phyloP scores from a whole-genome alignment of 805 yeast genomes.

The Hyphopichia homilentoma region DNA sequence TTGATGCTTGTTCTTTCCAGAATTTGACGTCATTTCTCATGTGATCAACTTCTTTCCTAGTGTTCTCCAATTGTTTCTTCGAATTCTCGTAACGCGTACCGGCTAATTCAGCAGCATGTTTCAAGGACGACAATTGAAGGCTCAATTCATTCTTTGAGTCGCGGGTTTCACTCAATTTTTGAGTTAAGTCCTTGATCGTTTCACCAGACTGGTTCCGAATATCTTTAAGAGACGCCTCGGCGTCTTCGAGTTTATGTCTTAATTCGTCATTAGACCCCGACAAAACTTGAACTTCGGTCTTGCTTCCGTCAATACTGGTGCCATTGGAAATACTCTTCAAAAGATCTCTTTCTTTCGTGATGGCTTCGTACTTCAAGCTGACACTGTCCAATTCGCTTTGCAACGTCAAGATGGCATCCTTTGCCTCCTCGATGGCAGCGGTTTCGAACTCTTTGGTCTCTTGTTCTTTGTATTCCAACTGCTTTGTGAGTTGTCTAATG shows the following conservation, averaged over 20 bases:
- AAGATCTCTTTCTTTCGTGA: constrained; percentile 67
- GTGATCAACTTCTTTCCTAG: constrained; percentile 24
- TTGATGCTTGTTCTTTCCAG: constrained; percentile 40
- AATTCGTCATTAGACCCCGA: constrained; percentile 26
- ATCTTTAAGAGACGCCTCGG: constrained; percentile 31
- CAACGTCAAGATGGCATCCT: constrained; percentile 60
- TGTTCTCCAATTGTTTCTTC: constrained; percentile 24
- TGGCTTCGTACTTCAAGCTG: constrained; percentile 49
- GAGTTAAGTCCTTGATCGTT: constrained; percentile 46
- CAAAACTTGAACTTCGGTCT: constrained; percentile 19
- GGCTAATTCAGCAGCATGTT: constrained; percentile 50
- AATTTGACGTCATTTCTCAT: constrained; percentile 26
- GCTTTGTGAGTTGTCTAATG: constrained; percentile 67
- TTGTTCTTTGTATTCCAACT: constrained; percentile 62
- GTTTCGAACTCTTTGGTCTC: constrained; percentile 40
- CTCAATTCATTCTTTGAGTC: constrained; percentile 38
- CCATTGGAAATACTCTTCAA: constrained; percentile 31
- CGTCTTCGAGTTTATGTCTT: constrained; percentile 29
- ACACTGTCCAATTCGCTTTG: constrained; percentile 55
- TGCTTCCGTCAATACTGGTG: constrained; percentile 1
- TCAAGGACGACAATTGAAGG: constrained; percentile 49
- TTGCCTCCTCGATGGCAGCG: constrained; percentile 57
- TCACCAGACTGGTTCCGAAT: constrained; percentile 36
- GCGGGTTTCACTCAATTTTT: constrained; percentile 23
- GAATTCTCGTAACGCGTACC: constrained; percentile 50